Base-by-base conservation (phyloP, 129 eudicot species). In the Saussurea involucrata region DNA sequence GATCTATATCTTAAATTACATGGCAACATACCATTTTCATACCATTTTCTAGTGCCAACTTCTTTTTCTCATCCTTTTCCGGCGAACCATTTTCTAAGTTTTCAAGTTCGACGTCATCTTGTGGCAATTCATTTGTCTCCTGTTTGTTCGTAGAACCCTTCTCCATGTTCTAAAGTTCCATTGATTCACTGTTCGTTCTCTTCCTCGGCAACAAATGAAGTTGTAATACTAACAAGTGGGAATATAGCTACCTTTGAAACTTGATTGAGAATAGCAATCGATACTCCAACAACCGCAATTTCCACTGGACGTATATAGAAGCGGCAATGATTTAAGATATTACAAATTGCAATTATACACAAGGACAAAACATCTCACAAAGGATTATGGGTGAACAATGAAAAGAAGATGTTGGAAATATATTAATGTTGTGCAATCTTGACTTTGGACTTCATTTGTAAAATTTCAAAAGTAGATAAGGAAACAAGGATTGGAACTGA, bases 141-240 rank as follows among this genome's bases (percentile, higher is more conserved):
- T 40, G 83, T 17, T 68, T 73, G 67, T 67, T 77, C 4, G 55
- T 8, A 42, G 24, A 6, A 15, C 22, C 27, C 27, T 74, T 81
- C 58, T 74, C 79, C 18, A 12, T 18, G 63, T 57, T 69, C 24
- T 74, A 36, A 58, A 75, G 36, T 40, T 66, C 68, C 12, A 18
- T 27, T 60, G 82, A 63, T 78, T 60, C 71, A 78, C 6, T 78
- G 6, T 60, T 78, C 20, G 73, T 80, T 88, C 68, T 94, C 91
- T 86, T 94, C 98, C 85, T 94, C 97, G 2, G 98, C 98, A 66
- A 94, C 97, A 69, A 91, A 94, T 9, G 98, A 94, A 68, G 98
- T 94, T 12, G 98, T 94, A 44, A 94, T 86, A 27, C 97, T 94
- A 55, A 94, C 98, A 57, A 94, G 90, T 46, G 98, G 98, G 75